Base-by-base conservation (phyloP, 805 yeast genomes). In the Candida dajiaensis region DNA sequence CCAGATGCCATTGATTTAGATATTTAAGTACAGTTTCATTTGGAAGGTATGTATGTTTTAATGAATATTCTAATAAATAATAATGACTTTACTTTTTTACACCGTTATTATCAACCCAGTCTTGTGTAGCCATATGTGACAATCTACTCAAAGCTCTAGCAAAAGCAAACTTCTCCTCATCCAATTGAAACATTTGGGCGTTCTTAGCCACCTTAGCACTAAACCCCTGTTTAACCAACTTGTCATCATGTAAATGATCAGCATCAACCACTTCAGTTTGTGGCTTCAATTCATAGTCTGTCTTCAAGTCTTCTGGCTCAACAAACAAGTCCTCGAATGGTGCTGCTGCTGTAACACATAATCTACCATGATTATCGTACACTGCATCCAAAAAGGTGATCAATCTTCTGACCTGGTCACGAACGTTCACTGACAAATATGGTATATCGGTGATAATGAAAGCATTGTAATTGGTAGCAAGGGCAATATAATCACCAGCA, bases 321-420 rank as follows among this genome's bases (percentile, higher is more conserved):
- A 87, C 95, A 65, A 94, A 90, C 42, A 94, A 75, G 49, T 85
- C 84, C 40, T 81, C 80, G 61, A 89, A 92, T 20, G 89, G 84
- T 10, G 89, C 90, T 1, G 86, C 96, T 0, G 89, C 84, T 0
- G 97, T 89, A 29, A 89, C 92, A 1, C 96, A 96, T 15, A 94
- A 68, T 58, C 89, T 76, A 10, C 95, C 86, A 55, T 88, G 90
- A 45, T 84, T 84, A 64, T 94, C 98, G 63, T 94, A 94, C 4
- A 90, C 95, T 0, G 99, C 97, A 64, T 94, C 99, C 45, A 94
- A 67, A 57, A 94, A 94, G 0, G 96, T 94, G 63, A 94, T 94
- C 61, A 94, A 92, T 56, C 99, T 72, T 59, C 98, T 76, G 21
- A 90, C 88, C 53, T 83, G 76, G 58, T 94, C 97, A 52, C 96